Evolutionary conservation across 2,329 filamentous ascomycete genomes (phyloP), one percentile per base, ranked within the genome.

Genomic region (Zasmidium citrigriseum): DNA sequence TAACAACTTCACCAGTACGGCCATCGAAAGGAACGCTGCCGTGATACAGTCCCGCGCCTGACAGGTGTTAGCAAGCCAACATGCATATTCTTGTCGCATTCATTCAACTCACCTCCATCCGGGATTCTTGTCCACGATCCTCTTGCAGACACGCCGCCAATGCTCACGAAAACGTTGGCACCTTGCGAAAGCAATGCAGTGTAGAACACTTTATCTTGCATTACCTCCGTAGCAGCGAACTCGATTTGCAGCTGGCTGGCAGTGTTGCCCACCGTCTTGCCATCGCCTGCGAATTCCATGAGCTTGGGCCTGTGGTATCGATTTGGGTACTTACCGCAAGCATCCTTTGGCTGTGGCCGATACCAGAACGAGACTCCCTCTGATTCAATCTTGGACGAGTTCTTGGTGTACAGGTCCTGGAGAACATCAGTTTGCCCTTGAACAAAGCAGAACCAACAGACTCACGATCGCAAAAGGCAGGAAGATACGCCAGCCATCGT

Each of bases 381-480:
- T 4, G 61, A 55, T 7, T 55, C 65, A 44, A 72, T 44, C 21
- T 67, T 57, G 3, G 72, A 61, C 22, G 69, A 75, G 14, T 76
- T 78, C 16, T 73, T 74, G 67, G 83, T 83, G 72, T 81, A 84
- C 22, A 76, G 76, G 14, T 34, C 27, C n/a, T n/a, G n/a, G n/a
- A n/a, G n/a, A n/a, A n/a, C n/a, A n/a, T n/a, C n/a, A n/a, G n/a
- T n/a, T n/a, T n/a, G n/a, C n/a, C n/a, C n/a, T 34, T 34, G 27
- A 16, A 73, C 70, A 63, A 83, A n/a, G n/a, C n/a, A n/a, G n/a
- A n/a, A n/a, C n/a, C n/a, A n/a, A n/a, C n/a, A n/a, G n/a, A n/a
- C n/a, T n/a, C n/a, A n/a, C n/a, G 14, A 34, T 82, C 66, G 80
- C 78, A 61, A 78, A 81, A 1, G 82, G 81, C 1, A 83, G 69